Conservation (phyloP, 345 rosid species). For the Hirschfeldia incana region DNA sequence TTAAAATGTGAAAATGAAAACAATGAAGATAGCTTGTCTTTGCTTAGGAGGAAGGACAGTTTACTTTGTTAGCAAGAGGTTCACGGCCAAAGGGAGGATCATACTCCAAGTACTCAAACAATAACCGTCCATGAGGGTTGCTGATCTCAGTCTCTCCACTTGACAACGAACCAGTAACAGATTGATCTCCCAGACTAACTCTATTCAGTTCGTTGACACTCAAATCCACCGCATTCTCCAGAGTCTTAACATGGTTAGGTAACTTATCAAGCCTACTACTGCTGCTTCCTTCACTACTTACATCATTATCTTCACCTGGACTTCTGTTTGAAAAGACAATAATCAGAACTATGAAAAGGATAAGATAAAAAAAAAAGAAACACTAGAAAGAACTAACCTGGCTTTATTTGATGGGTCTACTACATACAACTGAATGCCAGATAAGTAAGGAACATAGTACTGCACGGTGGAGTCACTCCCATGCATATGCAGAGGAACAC, state of each 20-base stretch:
- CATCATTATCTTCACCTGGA: conserved; percentile 69
- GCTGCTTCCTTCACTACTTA: conserved; percentile 70
- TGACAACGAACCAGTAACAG: conserved; percentile 48
- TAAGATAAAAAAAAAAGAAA: neutral
- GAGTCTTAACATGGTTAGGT: conserved; percentile 39
- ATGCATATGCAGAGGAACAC: conserved; percentile 74
- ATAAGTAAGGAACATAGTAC: conserved; percentile 89
- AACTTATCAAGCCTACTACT: conserved; percentile 49
- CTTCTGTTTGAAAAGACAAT: conserved; percentile 42
- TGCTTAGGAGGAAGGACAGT: neutral
- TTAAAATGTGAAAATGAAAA: neutral
- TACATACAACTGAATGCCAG: conserved; percentile 80
- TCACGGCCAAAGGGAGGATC: conserved; percentile 80
- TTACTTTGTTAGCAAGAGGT: conserved; percentile 82
- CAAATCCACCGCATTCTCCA: conserved; percentile 36
- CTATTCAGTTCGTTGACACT: conserved; percentile 50
- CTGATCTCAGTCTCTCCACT: conserved; percentile 63
- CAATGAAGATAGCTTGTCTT: neutral
- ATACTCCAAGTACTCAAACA: conserved; percentile 76
- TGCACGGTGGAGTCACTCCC: conserved; percentile 75
- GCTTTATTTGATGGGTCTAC: conserved; percentile 52
- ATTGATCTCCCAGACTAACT: conserved; percentile 47
- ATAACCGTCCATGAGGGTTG: conserved; percentile 50
- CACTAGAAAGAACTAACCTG: conserved; percentile 48
- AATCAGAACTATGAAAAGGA: neutral